Evolutionary conservation across 805 yeast genomes (phyloP).

Genomic region (Kurtzmaniella fragi): DNA sequence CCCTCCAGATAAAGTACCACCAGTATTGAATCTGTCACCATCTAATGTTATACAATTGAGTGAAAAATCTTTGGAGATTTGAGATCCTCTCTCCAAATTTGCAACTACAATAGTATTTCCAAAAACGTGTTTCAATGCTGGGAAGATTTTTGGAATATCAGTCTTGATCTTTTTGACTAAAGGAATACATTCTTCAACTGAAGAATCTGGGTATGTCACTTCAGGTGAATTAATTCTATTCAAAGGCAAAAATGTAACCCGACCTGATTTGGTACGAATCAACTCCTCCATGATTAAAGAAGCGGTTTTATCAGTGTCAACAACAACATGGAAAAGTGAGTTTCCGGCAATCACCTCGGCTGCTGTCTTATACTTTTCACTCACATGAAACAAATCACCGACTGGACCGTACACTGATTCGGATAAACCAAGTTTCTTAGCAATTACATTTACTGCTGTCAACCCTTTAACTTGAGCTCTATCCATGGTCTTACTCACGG

Average conservation of each 20-base stretch:
- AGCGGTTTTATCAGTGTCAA: conserved; percentile 83
- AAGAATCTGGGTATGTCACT: conserved; percentile 53
- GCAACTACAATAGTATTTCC: conserved; percentile 76
- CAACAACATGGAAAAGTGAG: conserved; percentile 82
- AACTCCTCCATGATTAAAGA: conserved; percentile 72
- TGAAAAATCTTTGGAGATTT: conserved; percentile 54
- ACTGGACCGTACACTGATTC: conserved; percentile 74
- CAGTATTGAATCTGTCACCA: conserved; percentile 84
- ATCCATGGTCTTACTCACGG: conserved; percentile 70
- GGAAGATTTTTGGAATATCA: conserved; percentile 46
- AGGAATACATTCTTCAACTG: conserved; percentile 63
- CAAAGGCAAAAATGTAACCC: conserved; percentile 89
- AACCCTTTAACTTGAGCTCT: conserved; percentile 66
- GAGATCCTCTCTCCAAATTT: conserved; percentile 62
- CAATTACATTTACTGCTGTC: conserved; percentile 59
- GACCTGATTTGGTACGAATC: conserved; percentile 63
- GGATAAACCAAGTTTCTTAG: conserved; percentile 50
- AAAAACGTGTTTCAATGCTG: conserved; percentile 75
- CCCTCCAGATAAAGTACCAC: conserved; percentile 88
- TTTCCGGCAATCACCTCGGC: conserved; percentile 88
- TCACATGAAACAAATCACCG: conserved; percentile 77
- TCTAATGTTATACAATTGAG: conserved; percentile 81
- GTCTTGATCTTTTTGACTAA: conserved; percentile 68
- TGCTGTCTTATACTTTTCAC: conserved; percentile 78
- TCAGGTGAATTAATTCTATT: conserved; percentile 51